These are phyloP conservation scores for Pharnaceum exiguum DNA, from an alignment of 148 eudicot species.

Conservation along the genomic window DNA sequence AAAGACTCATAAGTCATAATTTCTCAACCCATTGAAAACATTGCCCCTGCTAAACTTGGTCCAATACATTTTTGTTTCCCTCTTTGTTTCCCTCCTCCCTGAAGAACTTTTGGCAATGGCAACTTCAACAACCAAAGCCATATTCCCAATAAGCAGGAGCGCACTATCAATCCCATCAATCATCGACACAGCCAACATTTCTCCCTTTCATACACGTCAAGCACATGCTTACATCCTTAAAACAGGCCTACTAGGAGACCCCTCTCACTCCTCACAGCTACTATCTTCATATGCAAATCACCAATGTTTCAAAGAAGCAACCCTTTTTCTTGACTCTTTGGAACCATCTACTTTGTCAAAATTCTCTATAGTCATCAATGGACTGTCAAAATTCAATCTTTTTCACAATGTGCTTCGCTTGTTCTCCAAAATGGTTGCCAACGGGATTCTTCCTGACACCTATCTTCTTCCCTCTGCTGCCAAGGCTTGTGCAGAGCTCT, in stretches of 20 bases:
- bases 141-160: conserved; percentile 12
- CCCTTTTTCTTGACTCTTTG: conserved; percentile 32
- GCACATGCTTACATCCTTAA: conserved; percentile 59
- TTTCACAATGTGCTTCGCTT: conserved; percentile 29
- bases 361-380: conserved; percentile 50
- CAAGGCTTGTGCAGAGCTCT: conserved; percentile 62
- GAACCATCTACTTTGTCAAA: conserved; percentile 35
- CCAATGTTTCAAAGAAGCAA: conserved; percentile 48
- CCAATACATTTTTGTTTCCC: too few relatives aligned
- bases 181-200: conserved; percentile 26
- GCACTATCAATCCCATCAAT: conserved; percentile 14
- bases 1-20: too few relatives aligned
- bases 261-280: conserved; percentile 38
- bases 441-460: conserved; percentile 43
- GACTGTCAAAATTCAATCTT: conserved; percentile 39
- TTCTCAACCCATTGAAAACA: too few relatives aligned
- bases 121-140: conserved; percentile 10
- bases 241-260: conserved; percentile 31
- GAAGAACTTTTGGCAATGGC: conserved; percentile 16
- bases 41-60: too few relatives aligned
- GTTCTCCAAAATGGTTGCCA: conserved; percentile 36
- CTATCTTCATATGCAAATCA: conserved; percentile 57
- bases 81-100: too few relatives aligned
- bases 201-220: conserved; percentile 40
- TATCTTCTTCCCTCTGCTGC: conserved; percentile 49